These are phyloP conservation scores for Trichoderma orchidacearum DNA, from an alignment of 495 filamentous ascomycete species.

Conservation along the genomic window DNA sequence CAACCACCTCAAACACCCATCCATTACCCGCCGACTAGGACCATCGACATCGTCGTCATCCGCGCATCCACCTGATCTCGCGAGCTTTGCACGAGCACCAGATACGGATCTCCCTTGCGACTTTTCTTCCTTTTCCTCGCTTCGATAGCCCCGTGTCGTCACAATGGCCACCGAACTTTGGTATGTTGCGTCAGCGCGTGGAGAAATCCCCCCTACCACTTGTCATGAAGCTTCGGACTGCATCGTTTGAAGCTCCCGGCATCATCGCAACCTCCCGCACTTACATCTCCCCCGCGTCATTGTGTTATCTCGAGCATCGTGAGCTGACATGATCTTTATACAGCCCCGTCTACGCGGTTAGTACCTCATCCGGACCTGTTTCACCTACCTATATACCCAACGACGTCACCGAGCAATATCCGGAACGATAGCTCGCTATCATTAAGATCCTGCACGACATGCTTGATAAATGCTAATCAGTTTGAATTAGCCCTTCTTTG, in stretches of 20 bases:
- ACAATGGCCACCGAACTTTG: constrained; percentile 10
- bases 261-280: constrained; percentile 6
- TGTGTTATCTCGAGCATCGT: constrained; percentile 25
- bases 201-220: constrained; percentile 2
- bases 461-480: constrained; percentile 16
- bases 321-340: constrained; percentile 9
- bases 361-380: constrained; percentile 30
- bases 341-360: constrained; percentile 98
- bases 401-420: not conserved
- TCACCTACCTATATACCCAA: not conserved
- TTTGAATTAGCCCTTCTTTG: constrained; percentile 85
- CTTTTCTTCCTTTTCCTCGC: constrained; percentile 9
- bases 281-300: not conserved
- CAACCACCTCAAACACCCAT: not conserved
- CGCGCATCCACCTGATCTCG: not conserved
- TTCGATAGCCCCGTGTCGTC: constrained; percentile 8
- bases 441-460: constrained; percentile 2
- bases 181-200: constrained; percentile 1
- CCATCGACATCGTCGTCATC: not conserved
- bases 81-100: not conserved
- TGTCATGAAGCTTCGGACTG: constrained; percentile 5
- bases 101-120: not conserved
- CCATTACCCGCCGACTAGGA: not conserved
- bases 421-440: constrained; percentile 8
- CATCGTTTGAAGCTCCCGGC: not conserved